Evolutionary conservation across 768 basidiomycete species (phyloP), one percentile per base, ranked within the genome.

Genomic region (Mycena vitilis): DNA sequence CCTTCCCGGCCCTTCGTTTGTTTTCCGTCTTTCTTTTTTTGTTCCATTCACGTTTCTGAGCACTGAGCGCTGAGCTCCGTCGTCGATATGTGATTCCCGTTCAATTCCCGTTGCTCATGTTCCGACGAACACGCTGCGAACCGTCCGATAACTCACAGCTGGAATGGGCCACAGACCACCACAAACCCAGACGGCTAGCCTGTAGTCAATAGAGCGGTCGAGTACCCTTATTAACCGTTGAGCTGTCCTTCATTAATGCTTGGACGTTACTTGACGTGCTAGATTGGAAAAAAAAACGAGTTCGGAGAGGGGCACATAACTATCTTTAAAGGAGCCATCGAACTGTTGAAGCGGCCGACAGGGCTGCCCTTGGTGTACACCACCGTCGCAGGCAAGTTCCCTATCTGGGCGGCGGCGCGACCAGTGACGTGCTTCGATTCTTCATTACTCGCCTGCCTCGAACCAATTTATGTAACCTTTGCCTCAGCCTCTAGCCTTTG

Each of bases 391-490:
- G 36, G 30, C 13, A 36, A 56, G 53, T 54, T 63, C 54, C 61
- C 61, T 52, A 52, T 47, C 34, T 18, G 9, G 40, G 51, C 64
- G 49, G 36, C 8, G 5, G n/a, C 18, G 36, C 36, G 12, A 36
- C 37, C 11, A 48, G 44, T 56, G 58, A 60, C 65, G 65, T 59
- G 58, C 65, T 66, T 66, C 65, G 51, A 66, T 66, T 59, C n/a
- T 23, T 12, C 34, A 58, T 58, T 58, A 52, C 44, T 66, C 65
- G 65, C 51, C 22, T 42, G 64, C 58, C 25, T 23, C 38, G 47
- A 15, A 8, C 15, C 15, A 40, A 51, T 68, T 62, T 68, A 68
- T 62, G 54, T 68, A 57, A 68, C 60, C 37, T 34, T 42, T 38
- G 16, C 45, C 30, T 60, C 36, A 30, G 23, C 25, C 57, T 44